Base-by-base conservation (phyloP, 2,329 filamentous ascomycete species). In the Nannizzia gypsea region DNA sequence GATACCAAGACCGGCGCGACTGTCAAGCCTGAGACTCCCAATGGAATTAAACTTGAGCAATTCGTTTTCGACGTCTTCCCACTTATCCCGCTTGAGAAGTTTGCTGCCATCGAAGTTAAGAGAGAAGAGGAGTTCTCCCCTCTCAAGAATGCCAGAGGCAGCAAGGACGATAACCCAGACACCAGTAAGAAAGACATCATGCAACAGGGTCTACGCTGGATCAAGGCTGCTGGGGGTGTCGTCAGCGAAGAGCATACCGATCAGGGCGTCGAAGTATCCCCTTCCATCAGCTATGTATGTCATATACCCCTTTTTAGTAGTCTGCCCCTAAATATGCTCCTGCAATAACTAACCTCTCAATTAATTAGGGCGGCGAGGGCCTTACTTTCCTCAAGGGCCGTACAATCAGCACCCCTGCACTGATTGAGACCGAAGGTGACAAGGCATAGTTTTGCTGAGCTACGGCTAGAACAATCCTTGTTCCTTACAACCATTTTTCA, bases 31-130 rank as follows among this genome's bases (percentile, higher is more conserved):
- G 85, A 90, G 73, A 93, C 90, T 78, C 90, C 93, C 65, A 99
- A 99, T 71, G 93, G 93, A 66, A 91, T 99, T 82, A 99, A 99
- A 81, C 83, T 99, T 42, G 93, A 99, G 81, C 93, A 97, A 76
- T 99, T 97, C 69, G 91, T 99, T 63, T 99, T 99, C 71, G 93
- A 99, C 72, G 93, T 95, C 70, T 99, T 99, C 81, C 91, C 92
- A 63, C 82, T 92, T 79, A 80, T 95, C 58, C 78, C 86, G 17
- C 83, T 99, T 64, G 81, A 86, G 66, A 90, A 95, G 77, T 99
- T 99, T 70, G 93, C 91, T 24, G 95, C 86, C 75, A 87, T 97
- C 77, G 93, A 99, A 77, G 93, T 99, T 58, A 89, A 86, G 74
- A 89, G 93, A 63, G 91, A 96, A 78, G 93, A 99, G 67, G 93